phyloP scores from a whole-genome alignment of 1,284 basidiomycete genomes.

The Tylopilus sp. region DNA sequence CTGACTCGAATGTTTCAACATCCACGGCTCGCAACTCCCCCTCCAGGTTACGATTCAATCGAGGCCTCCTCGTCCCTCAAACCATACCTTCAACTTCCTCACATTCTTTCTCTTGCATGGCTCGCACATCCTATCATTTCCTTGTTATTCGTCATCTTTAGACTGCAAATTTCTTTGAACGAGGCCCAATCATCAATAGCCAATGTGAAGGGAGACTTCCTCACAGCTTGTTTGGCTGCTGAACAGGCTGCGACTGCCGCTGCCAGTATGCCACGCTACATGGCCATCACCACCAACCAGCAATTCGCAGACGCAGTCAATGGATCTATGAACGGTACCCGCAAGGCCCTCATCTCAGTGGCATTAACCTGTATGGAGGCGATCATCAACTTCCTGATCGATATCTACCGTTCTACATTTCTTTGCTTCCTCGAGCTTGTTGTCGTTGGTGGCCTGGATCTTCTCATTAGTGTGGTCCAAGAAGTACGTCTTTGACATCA shows the following conservation, averaged over 20 bases:
- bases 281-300: slow-evolving; percentile 87
- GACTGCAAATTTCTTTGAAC: slow-evolving; percentile 79
- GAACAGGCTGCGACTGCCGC: slow-evolving; percentile 86
- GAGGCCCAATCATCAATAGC: slow-evolving; percentile 75
- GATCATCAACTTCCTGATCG: slow-evolving; percentile 92
- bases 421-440: slow-evolving; percentile 94
- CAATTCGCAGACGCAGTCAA: slow-evolving; percentile 84
- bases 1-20: slow-evolving; percentile 53
- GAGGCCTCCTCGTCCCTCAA: slow-evolving; percentile 61
- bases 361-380: slow-evolving; percentile 86
- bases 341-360: slow-evolving; percentile 77
- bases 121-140: slow-evolving; percentile 89
- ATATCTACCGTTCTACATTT: slow-evolving; percentile 91
- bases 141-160: slow-evolving; percentile 87
- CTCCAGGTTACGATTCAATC: slow-evolving; percentile 63
- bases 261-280: slow-evolving; percentile 87
- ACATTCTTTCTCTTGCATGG: slow-evolving; percentile 88
- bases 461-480: slow-evolving; percentile 86
- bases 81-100: slow-evolving; percentile 86
- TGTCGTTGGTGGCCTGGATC: slow-evolving; percentile 82
- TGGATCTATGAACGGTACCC: slow-evolving; percentile 81
- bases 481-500: slow-evolving; percentile 63
- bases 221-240: slow-evolving; percentile 85
- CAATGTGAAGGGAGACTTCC: slow-evolving; percentile 77
- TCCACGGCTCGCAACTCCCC: slow-evolving; percentile 56